Base-by-base conservation (phyloP, 768 basidiomycete species). In the Lyophyllum atratum region DNA sequence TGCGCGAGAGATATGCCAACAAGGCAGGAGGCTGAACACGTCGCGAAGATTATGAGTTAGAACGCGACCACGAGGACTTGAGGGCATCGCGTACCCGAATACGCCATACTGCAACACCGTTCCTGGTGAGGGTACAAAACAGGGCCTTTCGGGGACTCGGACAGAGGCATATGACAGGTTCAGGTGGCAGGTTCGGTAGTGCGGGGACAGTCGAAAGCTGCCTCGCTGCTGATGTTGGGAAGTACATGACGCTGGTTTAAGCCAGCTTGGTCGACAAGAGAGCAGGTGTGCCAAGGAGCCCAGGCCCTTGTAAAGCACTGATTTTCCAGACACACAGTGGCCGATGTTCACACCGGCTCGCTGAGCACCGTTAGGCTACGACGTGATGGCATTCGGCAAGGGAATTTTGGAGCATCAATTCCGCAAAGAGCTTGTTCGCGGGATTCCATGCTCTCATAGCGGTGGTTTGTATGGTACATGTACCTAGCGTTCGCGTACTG, bases 171-270 rank as follows among this genome's bases (percentile, higher is more conserved):
- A 93, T 70, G 45, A 89, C 77, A 26, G 76, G 73, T 65, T 90
- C 87, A 50, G 79, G 72, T 14, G 81, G 77, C 45, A 81, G 71
- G 59, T 87, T 83, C 26, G 89, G 85, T 31, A 91, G 74, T n/a
- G 84, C 78, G 33, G 91, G 90, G 21, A 80, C 79, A 17, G 85
- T 84, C 17, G 86, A 86, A 40, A 93, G 79, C 66, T 85, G 89
- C 65, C 83, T 77, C 26, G 92, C 89, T 42, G 89, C 85, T 33
- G 88, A 85, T 24, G 89, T 93, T 56, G 90, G 92, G 72, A 93
- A 93, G 74, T 93, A 94, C 92, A 93, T 93, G 53, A 34, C 33
- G 44, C 47, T 40, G 33, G 56, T 31, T 37, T 42, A 46, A 34
- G 52, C 55, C 52, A 58, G 50, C 37, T 47, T 33, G 43, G 19